Percentiles rank a stretch among this genome's conserved stretches.
These are phyloP conservation scores for Geotrichum citri-aurantii DNA, from an alignment of 1,139 yeast genomes.

Conservation along the genomic window DNA sequence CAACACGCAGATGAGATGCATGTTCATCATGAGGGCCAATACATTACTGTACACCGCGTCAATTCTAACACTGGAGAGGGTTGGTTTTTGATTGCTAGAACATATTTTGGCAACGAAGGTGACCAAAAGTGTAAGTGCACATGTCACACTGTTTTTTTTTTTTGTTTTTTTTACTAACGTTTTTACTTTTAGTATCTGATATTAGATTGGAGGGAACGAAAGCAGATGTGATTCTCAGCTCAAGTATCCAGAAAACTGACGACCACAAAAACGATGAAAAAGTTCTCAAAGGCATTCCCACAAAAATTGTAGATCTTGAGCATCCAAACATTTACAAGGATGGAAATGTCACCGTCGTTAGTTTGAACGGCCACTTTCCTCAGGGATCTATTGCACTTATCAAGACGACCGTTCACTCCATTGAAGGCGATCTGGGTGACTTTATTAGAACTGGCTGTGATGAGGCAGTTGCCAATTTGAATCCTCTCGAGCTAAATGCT, in stretches of 20 bases:
- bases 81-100: constrained; percentile 81
- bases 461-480: constrained; percentile 58
- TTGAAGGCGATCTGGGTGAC: constrained; percentile 58
- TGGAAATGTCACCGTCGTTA: constrained; percentile 45
- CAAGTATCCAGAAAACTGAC: constrained; percentile 44
- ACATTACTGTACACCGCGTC: constrained; percentile 80
- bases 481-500: constrained; percentile 66
- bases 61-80: constrained; percentile 84
- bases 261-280: constrained; percentile 39
- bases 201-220: constrained; percentile 60
- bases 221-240: constrained; percentile 54
- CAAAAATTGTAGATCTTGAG: constrained; percentile 49
- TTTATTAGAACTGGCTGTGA: constrained; percentile 67
- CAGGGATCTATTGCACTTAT: constrained; percentile 89
- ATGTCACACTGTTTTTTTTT: not conserved
- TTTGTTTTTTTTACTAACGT: constrained; percentile 29
- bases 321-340: constrained; percentile 46
- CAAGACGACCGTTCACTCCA: constrained; percentile 53
- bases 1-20: constrained; percentile 82
- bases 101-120: constrained; percentile 52
- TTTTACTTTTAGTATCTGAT: constrained; percentile 51
- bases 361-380: constrained; percentile 57
- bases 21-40: constrained; percentile 90
- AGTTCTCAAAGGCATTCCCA: constrained; percentile 56
- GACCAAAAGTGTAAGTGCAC: constrained; percentile 31